These are phyloP conservation scores for Vigna mungo DNA, from an alignment of 306 rosid species.

Conservation along the genomic window DNA sequence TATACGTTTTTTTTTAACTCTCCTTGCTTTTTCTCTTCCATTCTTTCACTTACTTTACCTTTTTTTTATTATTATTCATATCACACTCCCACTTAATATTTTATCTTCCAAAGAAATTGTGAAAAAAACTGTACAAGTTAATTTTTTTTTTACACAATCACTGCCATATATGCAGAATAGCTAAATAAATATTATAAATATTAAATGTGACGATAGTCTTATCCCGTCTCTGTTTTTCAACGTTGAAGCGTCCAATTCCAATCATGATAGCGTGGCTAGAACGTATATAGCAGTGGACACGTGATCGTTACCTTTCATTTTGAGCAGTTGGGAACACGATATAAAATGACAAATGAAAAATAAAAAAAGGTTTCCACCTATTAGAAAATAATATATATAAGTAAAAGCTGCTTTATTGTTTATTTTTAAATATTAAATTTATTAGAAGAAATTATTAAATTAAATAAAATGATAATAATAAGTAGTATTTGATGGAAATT, in stretches of 20 bases:
- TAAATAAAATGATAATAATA: not conserved
- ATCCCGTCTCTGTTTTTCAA: constrained; percentile 36
- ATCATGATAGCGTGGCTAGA: constrained; percentile 63
- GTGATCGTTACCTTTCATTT: constrained; percentile 38
- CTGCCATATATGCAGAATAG: not conserved
- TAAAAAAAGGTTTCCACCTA: not conserved
- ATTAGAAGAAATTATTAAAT: not conserved
- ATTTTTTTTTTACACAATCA: not conserved
- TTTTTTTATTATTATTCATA: too few relatives aligned
- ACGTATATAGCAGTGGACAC: constrained; percentile 45
- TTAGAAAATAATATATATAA: not conserved
- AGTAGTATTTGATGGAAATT: not conserved
- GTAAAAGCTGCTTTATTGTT: too few relatives aligned
- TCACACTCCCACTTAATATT: not conserved
- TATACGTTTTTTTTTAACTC: not conserved
- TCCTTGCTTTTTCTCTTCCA: not conserved
- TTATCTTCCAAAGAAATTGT: not conserved
- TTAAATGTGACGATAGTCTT: not conserved
- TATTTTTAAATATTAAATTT: not conserved
- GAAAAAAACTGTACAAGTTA: not conserved
- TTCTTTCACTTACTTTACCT: not conserved
- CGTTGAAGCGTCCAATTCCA: constrained; percentile 38
- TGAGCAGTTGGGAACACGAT: constrained; percentile 29
- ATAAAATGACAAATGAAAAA: not conserved
- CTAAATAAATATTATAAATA: not conserved